A percentile compares a stretch with the other conserved stretches of the same genome.
Evolutionary conservation across 2,329 filamentous ascomycete genomes (phyloP).

Genomic region (Fusarium kyushuense): DNA sequence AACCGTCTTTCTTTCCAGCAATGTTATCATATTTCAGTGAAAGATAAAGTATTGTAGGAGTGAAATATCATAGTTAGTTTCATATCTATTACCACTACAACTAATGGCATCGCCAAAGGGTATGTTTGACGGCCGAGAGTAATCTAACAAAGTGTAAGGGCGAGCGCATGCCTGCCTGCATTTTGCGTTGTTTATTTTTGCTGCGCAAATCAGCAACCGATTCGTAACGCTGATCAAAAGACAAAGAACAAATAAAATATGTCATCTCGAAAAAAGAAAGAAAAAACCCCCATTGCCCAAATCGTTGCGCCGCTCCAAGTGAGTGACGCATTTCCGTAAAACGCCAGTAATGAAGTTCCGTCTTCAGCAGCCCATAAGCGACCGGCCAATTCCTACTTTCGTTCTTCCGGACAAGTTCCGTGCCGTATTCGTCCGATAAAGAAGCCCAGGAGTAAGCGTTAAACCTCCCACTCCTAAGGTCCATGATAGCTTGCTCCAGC

Average conservation of each 20-base stretch:
- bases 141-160: slow-evolving; percentile 41
- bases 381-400: slow-evolving; percentile 17
- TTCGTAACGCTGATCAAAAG: slow-evolving; percentile 43
- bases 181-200: slow-evolving; percentile 19
- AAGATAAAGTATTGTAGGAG: neutral
- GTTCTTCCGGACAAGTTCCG: slow-evolving; percentile 20
- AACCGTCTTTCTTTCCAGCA: neutral
- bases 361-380: slow-evolving; percentile 6
- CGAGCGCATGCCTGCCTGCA: slow-evolving; percentile 31
- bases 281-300: slow-evolving; percentile 20
- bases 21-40: neutral
- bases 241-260: slow-evolving; percentile 24
- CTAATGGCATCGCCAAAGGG: slow-evolving; percentile 41
- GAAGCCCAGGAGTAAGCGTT: slow-evolving; percentile 8
- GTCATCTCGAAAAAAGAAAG: slow-evolving; percentile 21
- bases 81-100: slow-evolving; percentile 49
- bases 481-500: slow-evolving; percentile 9
- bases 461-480: neutral
- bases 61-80: slow-evolving; percentile 31
- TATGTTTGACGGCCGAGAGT: slow-evolving; percentile 37
- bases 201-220: slow-evolving; percentile 28
- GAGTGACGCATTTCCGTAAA: slow-evolving; percentile 33
- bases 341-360: slow-evolving; percentile 32
- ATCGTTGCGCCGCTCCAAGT: slow-evolving; percentile 35
- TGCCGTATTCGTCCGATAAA: slow-evolving; percentile 27